Percentiles rank a stretch among this genome's conserved stretches.
phyloP scores from a whole-genome alignment of 345 rosid genomes.

The Populus ilicifolia region DNA sequence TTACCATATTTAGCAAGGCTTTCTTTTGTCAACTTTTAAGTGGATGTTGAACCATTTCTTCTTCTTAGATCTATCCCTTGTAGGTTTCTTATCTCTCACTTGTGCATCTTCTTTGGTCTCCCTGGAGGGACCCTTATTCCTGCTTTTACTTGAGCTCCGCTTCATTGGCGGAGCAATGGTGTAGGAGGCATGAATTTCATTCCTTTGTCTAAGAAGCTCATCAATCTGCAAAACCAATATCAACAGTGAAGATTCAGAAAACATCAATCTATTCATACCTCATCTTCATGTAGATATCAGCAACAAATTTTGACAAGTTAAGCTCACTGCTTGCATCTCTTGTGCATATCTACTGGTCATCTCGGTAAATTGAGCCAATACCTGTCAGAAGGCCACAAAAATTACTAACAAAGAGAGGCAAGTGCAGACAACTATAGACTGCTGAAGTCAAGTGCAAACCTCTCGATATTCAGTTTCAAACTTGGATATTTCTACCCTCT shows the following conservation, averaged over 20 bases:
- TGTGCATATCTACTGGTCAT: slow-evolving; percentile 88
- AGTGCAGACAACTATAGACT: not conserved
- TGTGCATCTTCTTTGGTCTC: slow-evolving; percentile 63
- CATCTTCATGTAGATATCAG: not conserved
- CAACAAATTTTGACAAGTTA: slow-evolving; percentile 1
- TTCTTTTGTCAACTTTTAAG: slow-evolving; percentile 82
- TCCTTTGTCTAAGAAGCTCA: slow-evolving; percentile 76
- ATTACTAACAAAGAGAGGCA: slow-evolving; percentile 5
- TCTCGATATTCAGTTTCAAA: slow-evolving; percentile 94
- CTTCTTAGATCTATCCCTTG: slow-evolving; percentile 57
- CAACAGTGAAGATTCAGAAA: not conserved
- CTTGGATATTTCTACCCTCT: slow-evolving; percentile 77
- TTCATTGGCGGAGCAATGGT: slow-evolving; percentile 55
- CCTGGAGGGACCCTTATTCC: slow-evolving; percentile 50
- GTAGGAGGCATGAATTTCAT: slow-evolving; percentile 79
- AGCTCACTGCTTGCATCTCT: slow-evolving; percentile 90
- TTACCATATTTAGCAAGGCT: slow-evolving; percentile 62
- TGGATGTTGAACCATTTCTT: slow-evolving; percentile 88
- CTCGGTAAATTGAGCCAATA: slow-evolving; percentile 76
- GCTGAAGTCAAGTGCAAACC: slow-evolving; percentile 34
- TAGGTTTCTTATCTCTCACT: slow-evolving; percentile 52
- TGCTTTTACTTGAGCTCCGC: slow-evolving; percentile 59
- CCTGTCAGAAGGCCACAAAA: slow-evolving; percentile 39
- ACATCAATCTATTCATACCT: slow-evolving; percentile 3
- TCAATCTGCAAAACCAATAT: slow-evolving; percentile 60